Percentiles rank a stretch among this genome's conserved stretches.
phyloP scores from a whole-genome alignment of 139 green algal genomes.

The Closterium sp. region DNA sequence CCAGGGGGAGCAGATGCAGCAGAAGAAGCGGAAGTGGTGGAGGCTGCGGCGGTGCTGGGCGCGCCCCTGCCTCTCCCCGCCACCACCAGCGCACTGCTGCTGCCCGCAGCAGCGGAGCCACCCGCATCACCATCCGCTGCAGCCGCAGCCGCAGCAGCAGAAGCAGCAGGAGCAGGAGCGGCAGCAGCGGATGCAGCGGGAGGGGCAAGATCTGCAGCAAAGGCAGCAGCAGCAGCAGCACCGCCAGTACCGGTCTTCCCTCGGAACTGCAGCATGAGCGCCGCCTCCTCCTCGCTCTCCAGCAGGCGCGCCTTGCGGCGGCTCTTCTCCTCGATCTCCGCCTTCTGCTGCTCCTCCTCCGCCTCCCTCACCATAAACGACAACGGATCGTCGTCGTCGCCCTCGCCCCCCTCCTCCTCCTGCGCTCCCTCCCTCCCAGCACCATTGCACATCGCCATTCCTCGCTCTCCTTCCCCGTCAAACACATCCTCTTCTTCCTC shows the following conservation, averaged over 20 bases:
- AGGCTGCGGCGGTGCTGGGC: too few species aligned
- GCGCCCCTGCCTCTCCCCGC: not conserved
- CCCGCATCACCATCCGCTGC: not conserved
- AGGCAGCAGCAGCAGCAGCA: not conserved
- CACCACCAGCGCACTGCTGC: not conserved
- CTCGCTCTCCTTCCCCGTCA: too few species aligned
- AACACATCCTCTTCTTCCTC: not conserved
- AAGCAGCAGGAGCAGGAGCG: not conserved
- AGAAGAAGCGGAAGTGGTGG: not conserved
- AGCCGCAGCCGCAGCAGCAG: not conserved
- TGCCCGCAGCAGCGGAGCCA: not conserved
- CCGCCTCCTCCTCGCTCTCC: not conserved
- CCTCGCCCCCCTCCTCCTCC: not conserved
- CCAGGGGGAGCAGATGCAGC: not conserved
- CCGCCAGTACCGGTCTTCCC: not conserved
- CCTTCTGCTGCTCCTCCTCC: not conserved
- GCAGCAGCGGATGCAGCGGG: not conserved
- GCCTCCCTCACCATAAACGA: not conserved
- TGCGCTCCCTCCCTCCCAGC: not conserved
- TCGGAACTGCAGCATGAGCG: not conserved
- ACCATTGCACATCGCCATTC: not conserved
- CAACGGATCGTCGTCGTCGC: not conserved
- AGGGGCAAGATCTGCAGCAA: not conserved
- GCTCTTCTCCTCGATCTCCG: constrained; percentile 4
- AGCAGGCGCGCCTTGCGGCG: not conserved